These are phyloP conservation scores for Clarkia xantiana DNA, from an alignment of 345 rosid genomes.

Conservation along the genomic window DNA sequence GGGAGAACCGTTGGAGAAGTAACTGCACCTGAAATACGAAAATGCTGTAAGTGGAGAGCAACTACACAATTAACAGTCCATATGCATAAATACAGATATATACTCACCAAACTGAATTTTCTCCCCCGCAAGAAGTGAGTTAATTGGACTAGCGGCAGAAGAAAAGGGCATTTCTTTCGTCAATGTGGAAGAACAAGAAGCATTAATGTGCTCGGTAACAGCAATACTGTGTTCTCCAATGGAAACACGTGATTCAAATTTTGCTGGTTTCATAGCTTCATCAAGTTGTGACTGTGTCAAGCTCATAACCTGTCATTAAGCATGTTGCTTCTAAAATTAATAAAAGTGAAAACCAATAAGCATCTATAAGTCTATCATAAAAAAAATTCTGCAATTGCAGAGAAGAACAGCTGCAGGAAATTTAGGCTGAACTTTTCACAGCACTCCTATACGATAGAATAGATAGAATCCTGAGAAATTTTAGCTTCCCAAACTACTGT, in stretches of 20 bases:
- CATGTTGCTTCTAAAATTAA: conserved; percentile 2
- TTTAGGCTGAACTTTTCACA: too few species aligned
- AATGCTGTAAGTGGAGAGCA: conserved; percentile 5
- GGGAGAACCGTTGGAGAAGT: conserved; percentile 70
- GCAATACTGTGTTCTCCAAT: conserved; percentile 45
- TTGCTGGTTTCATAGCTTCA: conserved; percentile 75
- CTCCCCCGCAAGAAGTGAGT: conserved; percentile 85
- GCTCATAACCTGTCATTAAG: conserved; percentile 58
- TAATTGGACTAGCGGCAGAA: conserved; percentile 53
- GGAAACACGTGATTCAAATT: conserved; percentile 52
- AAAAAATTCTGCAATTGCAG: too few species aligned
- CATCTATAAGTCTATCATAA: too few species aligned
- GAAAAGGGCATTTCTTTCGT: conserved; percentile 51
- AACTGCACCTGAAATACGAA: conserved; percentile 54
- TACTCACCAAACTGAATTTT: conserved; percentile 90
- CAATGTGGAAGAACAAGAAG: conserved; percentile 32
- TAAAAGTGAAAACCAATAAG: background rate
- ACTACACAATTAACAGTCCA: background rate
- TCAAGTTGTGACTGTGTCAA: conserved; percentile 79
- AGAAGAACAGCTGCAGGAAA: too few species aligned
- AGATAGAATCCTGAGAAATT: too few species aligned
- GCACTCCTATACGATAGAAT: too few species aligned
- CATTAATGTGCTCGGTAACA: conserved; percentile 31
- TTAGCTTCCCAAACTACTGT: too few species aligned
- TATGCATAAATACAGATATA: background rate